Evolutionary conservation across 768 basidiomycete genomes (phyloP).

Genomic region (Leccinum fibrillosum): DNA sequence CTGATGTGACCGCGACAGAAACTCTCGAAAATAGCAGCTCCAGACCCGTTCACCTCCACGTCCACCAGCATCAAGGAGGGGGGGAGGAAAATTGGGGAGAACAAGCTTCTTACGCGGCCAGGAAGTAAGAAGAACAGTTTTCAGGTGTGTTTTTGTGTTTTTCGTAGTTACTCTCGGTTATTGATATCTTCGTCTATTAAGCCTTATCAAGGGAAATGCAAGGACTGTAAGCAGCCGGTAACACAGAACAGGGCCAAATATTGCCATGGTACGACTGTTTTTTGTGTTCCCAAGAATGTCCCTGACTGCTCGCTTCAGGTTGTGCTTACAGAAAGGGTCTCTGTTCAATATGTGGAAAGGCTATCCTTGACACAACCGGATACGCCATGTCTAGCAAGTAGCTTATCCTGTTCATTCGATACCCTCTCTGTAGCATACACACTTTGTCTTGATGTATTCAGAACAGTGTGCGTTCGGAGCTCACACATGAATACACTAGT

Average conservation of each 20-base stretch:
- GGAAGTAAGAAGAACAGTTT: conserved; percentile 74
- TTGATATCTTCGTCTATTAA: conserved; percentile 26
- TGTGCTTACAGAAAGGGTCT: conserved; percentile 87
- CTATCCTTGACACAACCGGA: conserved; percentile 78
- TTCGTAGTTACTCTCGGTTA: conserved; percentile 11
- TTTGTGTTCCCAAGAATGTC: conserved; percentile 2
- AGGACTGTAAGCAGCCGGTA: conserved; percentile 79
- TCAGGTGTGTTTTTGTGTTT: conserved; percentile 47
- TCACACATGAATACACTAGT: too few relatives aligned
- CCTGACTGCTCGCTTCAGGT: conserved; percentile 40
- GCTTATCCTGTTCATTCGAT: conserved; percentile 9
- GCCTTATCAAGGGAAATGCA: conserved; percentile 87
- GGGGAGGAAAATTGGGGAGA: conserved; percentile 78
- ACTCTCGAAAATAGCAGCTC: conserved; percentile 87
- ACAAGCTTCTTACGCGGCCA: conserved; percentile 71
- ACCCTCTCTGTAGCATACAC: conserved; percentile 22
- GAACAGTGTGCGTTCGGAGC: neutral
- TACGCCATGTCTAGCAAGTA: conserved; percentile 87
- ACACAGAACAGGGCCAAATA: conserved; percentile 89
- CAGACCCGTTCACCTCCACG: conserved; percentile 79
- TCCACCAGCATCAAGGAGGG: conserved; percentile 76
- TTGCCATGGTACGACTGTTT: conserved; percentile 65
- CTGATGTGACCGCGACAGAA: conserved; percentile 46
- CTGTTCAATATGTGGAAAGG: conserved; percentile 85
- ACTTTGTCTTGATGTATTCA: conserved; percentile 11